A percentile compares a stretch with the other conserved stretches of the same genome.
Conservation (phyloP, 2,329 filamentous ascomycete species). For the Aspergillus awamori region DNA sequence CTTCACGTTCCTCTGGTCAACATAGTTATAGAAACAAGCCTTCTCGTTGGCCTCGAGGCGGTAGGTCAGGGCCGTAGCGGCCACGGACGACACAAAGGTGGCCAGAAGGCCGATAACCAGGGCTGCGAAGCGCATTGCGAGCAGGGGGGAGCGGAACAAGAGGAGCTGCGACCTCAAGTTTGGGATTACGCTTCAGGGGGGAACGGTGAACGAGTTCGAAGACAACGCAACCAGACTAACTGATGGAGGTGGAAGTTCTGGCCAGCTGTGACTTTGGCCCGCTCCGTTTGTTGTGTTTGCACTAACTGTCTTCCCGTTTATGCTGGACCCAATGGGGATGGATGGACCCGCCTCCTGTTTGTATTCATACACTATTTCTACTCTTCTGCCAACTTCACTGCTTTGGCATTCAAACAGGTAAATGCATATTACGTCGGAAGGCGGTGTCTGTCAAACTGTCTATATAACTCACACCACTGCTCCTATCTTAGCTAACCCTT, state of each 20-base stretch:
- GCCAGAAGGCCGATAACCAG: slow-evolving; percentile 70
- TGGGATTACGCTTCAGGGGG: slow-evolving; percentile 15
- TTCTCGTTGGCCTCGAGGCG: slow-evolving; percentile 87
- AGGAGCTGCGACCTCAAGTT: slow-evolving; percentile 21
- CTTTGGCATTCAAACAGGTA: no score
- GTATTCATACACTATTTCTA: not conserved
- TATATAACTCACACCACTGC: not conserved
- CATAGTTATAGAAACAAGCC: slow-evolving; percentile 88
- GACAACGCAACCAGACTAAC: slow-evolving; percentile 20
- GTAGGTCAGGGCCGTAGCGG: slow-evolving; percentile 92
- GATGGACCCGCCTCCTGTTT: no score
- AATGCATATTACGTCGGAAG: no score
- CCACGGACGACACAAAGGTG: slow-evolving; percentile 69
- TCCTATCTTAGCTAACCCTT: no score
- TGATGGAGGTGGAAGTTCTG: slow-evolving; percentile 31
- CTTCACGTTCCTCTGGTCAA: slow-evolving; percentile 79
- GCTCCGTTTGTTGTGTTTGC: slow-evolving; percentile 41
- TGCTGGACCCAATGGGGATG: no score
- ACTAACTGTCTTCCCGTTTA: slow-evolving; percentile 9
- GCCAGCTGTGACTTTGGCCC: slow-evolving; percentile 35
- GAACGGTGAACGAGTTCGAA: slow-evolving; percentile 11
- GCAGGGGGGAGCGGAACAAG: slow-evolving; percentile 8
- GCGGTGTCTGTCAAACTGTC: not conserved
- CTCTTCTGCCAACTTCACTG: not conserved
- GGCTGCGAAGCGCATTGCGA: slow-evolving; percentile 65